These are phyloP conservation scores for Skeletonema marinoi DNA, from an alignment of 108 stramenopile species.

Conservation along the genomic window DNA sequence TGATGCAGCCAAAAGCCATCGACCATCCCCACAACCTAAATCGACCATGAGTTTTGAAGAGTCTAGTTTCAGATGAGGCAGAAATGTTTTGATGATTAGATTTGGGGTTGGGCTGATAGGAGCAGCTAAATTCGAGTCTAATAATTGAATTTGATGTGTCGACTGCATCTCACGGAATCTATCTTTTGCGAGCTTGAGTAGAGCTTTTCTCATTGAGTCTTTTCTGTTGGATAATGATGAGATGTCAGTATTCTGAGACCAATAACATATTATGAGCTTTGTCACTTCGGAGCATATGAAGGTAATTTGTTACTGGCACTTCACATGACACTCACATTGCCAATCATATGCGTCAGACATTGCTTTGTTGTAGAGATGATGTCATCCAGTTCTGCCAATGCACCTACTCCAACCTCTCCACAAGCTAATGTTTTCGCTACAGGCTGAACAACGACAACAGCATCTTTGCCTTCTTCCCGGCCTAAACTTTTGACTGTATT, in stretches of 20 bases:
- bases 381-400: slow-evolving; percentile 72
- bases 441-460: slow-evolving; percentile 60
- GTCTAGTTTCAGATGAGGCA: slow-evolving; percentile 38
- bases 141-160: slow-evolving; percentile 16
- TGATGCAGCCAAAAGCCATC: slow-evolving; percentile 53
- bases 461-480: background rate
- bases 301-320: background rate
- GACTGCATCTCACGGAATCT: slow-evolving; percentile 39
- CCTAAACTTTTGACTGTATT: slow-evolving; percentile 60
- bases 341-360: slow-evolving; percentile 1
- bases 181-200: slow-evolving; percentile 32
- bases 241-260: slow-evolving; percentile 8
- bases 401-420: slow-evolving; percentile 87
- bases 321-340: slow-evolving; percentile 32
- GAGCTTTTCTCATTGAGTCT: slow-evolving; percentile 32
- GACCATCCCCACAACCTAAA: slow-evolving; percentile 53
- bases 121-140: slow-evolving; percentile 14
- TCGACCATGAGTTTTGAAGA: slow-evolving; percentile 39
- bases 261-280: background rate
- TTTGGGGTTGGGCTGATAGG: slow-evolving; percentile 50
- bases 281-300: background rate
- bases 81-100: slow-evolving; percentile 34
- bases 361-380: slow-evolving; percentile 53
- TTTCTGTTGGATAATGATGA: slow-evolving; percentile 13
- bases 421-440: slow-evolving; percentile 81